Conservation (phyloP, 192 early-diverging fungal species). For the Tieghemiomyces parasiticus region DNA sequence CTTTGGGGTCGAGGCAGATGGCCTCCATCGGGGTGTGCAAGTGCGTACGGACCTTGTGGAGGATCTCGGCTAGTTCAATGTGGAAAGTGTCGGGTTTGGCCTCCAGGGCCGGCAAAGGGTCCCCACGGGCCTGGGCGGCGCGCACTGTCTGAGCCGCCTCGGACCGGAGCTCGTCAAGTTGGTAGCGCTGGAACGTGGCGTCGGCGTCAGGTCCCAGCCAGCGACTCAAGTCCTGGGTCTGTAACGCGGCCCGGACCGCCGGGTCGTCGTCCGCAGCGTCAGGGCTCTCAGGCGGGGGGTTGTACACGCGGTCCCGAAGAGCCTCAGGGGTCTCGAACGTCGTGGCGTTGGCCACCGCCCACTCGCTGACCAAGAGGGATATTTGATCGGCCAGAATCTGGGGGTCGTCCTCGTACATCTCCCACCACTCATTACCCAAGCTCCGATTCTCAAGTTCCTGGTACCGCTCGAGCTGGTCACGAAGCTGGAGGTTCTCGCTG, state of each 20-base stretch:
- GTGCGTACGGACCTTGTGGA: background rate
- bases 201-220: background rate
- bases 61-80: background rate
- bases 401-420: background rate
- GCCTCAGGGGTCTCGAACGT: background rate
- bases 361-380: background rate
- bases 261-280: background rate
- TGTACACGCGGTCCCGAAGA: background rate
- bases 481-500: conserved; percentile 11
- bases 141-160: background rate
- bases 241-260: background rate
- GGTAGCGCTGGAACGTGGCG: background rate
- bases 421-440: background rate
- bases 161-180: background rate
- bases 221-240: background rate
- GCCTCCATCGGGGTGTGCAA: background rate
- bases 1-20: background rate
- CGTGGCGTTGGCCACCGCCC: background rate
- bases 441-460: background rate
- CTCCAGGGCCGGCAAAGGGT: background rate
- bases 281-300: too few relatives aligned
- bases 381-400: background rate
- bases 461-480: conserved; percentile 6
- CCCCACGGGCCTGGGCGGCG: background rate
- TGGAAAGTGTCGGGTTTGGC: too few relatives aligned